Evolutionary conservation across 2,329 filamentous ascomycete species (phyloP).

Genomic region (Microcera coccophila): DNA sequence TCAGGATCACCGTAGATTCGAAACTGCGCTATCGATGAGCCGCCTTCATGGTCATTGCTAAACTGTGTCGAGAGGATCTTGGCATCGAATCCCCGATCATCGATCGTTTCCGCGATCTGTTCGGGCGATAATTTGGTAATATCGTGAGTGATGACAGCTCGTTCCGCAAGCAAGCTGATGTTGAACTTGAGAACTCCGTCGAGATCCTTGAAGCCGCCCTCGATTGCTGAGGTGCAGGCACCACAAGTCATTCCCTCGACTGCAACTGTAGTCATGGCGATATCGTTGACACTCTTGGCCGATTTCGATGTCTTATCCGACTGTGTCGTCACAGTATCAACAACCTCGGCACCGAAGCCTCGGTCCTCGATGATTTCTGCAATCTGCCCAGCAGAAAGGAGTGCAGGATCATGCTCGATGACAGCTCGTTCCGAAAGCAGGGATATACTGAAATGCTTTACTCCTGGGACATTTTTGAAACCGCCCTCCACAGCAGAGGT

Average conservation of each 20-base stretch:
- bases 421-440: constrained; percentile 81
- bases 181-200: constrained; percentile 85
- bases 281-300: constrained; percentile 37
- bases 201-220: constrained; percentile 72
- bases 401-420: constrained; percentile 67
- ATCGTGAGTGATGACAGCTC: constrained; percentile 84
- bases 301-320: constrained; percentile 12
- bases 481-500: constrained; percentile 80
- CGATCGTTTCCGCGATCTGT: constrained; percentile 76
- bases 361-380: constrained; percentile 62
- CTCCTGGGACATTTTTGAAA: constrained; percentile 69
- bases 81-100: constrained; percentile 86
- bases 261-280: constrained; percentile 75
- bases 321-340: constrained; percentile 61
- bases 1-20: constrained; percentile 79
- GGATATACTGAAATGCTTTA: constrained; percentile 76
- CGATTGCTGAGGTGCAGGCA: constrained; percentile 88
- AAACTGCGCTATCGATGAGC: constrained; percentile 64
- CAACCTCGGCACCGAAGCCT: constrained; percentile 74
- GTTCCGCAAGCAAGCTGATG: constrained; percentile 88
- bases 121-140: constrained; percentile 64
- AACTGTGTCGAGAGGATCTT: constrained; percentile 72
- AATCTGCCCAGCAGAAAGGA: constrained; percentile 51
- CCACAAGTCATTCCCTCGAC: constrained; percentile 98
- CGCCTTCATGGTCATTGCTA: constrained; percentile 52